These are phyloP conservation scores for Leccinum longicurvipes DNA, from an alignment of 768 basidiomycete species.

Conservation along the genomic window DNA sequence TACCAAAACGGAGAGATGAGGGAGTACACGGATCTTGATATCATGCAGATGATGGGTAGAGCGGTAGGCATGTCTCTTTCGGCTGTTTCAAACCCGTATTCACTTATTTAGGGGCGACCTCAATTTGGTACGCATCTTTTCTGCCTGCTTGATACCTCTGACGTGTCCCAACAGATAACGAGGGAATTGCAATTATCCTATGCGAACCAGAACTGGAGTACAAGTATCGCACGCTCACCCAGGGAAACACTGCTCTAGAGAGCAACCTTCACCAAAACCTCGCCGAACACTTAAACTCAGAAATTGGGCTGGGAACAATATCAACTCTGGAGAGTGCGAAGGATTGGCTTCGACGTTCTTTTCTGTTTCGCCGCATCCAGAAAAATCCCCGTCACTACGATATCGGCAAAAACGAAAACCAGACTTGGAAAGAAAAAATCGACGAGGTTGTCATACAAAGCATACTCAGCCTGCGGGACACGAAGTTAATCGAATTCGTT, in stretches of 20 bases:
- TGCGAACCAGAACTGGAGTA: slow-evolving; percentile 70
- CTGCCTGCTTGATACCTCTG: neutral
- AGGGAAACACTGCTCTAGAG: slow-evolving; percentile 77
- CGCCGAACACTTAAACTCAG: slow-evolving; percentile 90
- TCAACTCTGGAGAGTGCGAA: slow-evolving; percentile 65
- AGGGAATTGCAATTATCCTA: slow-evolving; percentile 80
- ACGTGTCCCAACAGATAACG: slow-evolving; percentile 53
- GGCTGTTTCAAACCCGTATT: neutral
- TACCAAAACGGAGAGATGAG: slow-evolving; percentile 66
- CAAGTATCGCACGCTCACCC: slow-evolving; percentile 67
- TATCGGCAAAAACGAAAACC: slow-evolving; percentile 49
- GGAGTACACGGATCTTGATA: slow-evolving; percentile 90
- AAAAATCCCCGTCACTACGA: slow-evolving; percentile 81
- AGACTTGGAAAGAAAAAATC: slow-evolving; percentile 68
- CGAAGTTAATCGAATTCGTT: slow-evolving; percentile 53
- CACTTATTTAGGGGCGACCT: slow-evolving; percentile 64
- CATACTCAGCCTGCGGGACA: slow-evolving; percentile 55
- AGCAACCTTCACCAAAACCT: slow-evolving; percentile 82
- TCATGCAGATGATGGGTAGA: slow-evolving; percentile 96
- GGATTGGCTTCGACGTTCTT: slow-evolving; percentile 80
- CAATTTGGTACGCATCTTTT: slow-evolving; percentile 65
- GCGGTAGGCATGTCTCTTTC: slow-evolving; percentile 50
- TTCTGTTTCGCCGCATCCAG: slow-evolving; percentile 81
- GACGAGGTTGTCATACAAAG: slow-evolving; percentile 73
- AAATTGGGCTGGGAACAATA: slow-evolving; percentile 87